Evolutionary conservation across 2,329 filamentous ascomycete genomes (phyloP).

Genomic region (Calonectria pseudoturangicola): DNA sequence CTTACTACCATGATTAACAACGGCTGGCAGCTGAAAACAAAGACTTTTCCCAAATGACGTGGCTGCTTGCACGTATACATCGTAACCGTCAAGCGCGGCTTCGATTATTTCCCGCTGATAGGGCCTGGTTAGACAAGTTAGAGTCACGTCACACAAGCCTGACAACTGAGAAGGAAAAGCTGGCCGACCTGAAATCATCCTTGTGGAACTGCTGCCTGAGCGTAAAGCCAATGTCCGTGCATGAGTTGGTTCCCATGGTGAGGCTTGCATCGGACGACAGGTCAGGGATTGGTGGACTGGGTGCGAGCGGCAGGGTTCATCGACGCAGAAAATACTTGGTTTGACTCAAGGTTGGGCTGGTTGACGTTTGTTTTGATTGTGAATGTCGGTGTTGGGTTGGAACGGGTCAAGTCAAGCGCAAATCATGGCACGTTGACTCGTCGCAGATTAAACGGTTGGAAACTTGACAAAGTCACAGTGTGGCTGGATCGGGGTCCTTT

Average conservation of each 20-base stretch:
- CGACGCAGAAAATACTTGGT: background rate
- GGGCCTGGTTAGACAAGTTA: constrained; percentile 71
- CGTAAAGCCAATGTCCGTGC: constrained; percentile 83
- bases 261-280: constrained; percentile 42
- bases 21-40: constrained; percentile 93
- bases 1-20: constrained; percentile 89
- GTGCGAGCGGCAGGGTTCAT: background rate
- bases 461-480: constrained; percentile 22
- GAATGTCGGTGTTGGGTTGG: constrained; percentile 3
- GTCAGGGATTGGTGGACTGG: constrained; percentile 7
- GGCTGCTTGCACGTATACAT: constrained; percentile 95
- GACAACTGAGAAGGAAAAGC: constrained; percentile 14
- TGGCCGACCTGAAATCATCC: constrained; percentile 78
- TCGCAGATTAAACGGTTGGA: constrained; percentile 14
- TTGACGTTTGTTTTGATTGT: constrained; percentile 21
- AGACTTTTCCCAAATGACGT: constrained; percentile 95
- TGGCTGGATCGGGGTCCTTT: constrained; percentile 28
- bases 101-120: constrained; percentile 91
- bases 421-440: constrained; percentile 26
- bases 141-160: constrained; percentile 16
- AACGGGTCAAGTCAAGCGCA: constrained; percentile 7
- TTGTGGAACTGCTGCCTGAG: constrained; percentile 84
- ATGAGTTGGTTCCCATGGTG: constrained; percentile 68
- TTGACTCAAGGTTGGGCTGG: background rate
- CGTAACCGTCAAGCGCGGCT: constrained; percentile 86